Conservation (phyloP, 345 rosid species). For the Eucalyptus regnans region DNA sequence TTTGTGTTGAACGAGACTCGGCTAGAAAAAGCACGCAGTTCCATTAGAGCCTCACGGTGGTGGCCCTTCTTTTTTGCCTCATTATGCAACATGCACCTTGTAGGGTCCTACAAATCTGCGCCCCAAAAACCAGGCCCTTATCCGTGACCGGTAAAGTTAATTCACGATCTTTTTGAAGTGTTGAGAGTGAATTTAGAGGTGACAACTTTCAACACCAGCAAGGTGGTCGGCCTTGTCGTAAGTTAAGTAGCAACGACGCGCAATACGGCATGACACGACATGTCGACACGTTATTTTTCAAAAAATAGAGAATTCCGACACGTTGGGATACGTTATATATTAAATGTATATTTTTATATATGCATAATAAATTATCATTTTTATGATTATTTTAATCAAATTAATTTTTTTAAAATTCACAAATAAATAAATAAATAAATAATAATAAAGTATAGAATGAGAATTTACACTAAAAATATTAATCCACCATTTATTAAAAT, state of each 20-base stretch:
- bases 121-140: not conserved
- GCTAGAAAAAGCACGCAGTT: not conserved
- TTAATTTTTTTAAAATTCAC: too few relatives aligned
- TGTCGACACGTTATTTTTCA: accelerated
- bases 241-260: too few relatives aligned
- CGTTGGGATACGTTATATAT: accelerated
- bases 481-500: too few relatives aligned
- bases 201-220: not conserved
- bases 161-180: not conserved
- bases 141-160: not conserved
- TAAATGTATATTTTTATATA: too few relatives aligned
- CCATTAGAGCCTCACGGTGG: not conserved
- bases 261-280: accelerated
- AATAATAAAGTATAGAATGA: too few relatives aligned
- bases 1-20: not conserved
- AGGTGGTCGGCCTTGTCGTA: accelerated
- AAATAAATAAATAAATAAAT: too few relatives aligned
- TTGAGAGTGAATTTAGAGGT: not conserved
- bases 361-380: too few relatives aligned
- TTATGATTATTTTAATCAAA: too few relatives aligned
- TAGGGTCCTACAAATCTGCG: not conserved
- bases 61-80: not conserved
- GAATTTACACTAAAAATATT: too few relatives aligned
- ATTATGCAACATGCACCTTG: not conserved
- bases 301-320: accelerated